Evolutionary conservation across 1,284 basidiomycete species (phyloP).

Genomic region (Ustilago shanxiensis): DNA sequence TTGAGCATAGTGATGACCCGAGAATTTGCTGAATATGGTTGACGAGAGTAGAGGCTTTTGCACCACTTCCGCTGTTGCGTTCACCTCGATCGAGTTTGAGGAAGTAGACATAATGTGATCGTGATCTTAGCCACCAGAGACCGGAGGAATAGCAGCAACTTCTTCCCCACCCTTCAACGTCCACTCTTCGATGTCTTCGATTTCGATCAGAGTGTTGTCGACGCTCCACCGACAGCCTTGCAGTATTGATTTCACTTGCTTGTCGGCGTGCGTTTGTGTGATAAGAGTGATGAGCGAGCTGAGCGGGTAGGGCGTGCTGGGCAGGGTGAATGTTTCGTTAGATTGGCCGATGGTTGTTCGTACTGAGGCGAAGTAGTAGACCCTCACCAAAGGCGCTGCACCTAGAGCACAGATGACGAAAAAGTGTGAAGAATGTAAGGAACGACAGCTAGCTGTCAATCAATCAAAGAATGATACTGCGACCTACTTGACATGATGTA

Average conservation of each 20-base stretch:
- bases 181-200: constrained; percentile 75
- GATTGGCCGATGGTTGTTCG: constrained; percentile 39
- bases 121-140: constrained; percentile 74
- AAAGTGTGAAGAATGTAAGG: constrained; percentile 1
- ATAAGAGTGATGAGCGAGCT: constrained; percentile 74
- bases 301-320: constrained; percentile 72
- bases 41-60: constrained; percentile 18
- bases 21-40: constrained; percentile 13
- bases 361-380: constrained; percentile 47
- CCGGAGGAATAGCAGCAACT: constrained; percentile 83
- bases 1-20: constrained; percentile 73
- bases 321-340: constrained; percentile 23
- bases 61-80: constrained; percentile 2
- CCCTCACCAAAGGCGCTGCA: constrained; percentile 2
- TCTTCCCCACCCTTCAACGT: constrained; percentile 79
- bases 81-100: background rate
- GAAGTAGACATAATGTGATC: constrained; percentile 14
- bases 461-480: background rate
- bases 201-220: constrained; percentile 75
- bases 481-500: constrained; percentile 31
- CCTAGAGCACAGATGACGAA: background rate
- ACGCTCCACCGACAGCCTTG: constrained; percentile 76
- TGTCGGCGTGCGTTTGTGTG: constrained; percentile 60
- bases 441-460: background rate
- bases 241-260: constrained; percentile 13